Base-by-base conservation (phyloP, 225 moss, liverwort and hornwort species). In the Bryoerythrophyllum caledonicum region DNA sequence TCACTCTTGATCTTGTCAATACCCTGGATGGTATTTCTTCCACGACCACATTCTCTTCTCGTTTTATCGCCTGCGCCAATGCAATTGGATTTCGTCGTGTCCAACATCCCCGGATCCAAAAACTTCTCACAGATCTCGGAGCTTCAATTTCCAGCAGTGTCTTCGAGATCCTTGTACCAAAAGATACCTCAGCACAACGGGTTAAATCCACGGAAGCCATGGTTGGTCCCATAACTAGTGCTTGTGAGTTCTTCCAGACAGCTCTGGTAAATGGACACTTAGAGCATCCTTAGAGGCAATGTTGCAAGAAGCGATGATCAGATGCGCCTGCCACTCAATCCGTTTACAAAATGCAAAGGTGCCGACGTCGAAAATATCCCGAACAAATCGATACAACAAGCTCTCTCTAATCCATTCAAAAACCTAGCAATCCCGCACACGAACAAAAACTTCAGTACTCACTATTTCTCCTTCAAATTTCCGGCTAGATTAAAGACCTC, bases 151-250 rank as follows among this genome's bases (percentile, higher is more conserved):
- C 79, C 38, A 87, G 48, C 60, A 74, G 46, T 46, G 71, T 37
- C 72, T 76, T 83, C 60, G 83, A 76, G 68, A 86, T 49, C 21
- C 71, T 77, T 59, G 57, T 70, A n/a, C 46, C 28, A 55, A 86
- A 73, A 40, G 83, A 63, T 21, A 71, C 52, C 72, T 68, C 80
- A 27, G 74, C 77, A 68, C 71, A 75, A 53, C 71, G 79, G 58
- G 67, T 67, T 14, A 81, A 61, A 73, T 73, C 74, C 74, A 76
- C 84, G 63, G 79, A 74, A 57, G 82, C 77, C 87, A 84, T 87
- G 63, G 74, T 60, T 77, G 63, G 71, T 62, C 76, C 82, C 83
- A 83, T 80, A 67, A 63, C 71, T 76, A 58, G 30, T 37, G 46
- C 78, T 73, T 25, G 53, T 46, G 61, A 62, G 26, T 60, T 74